These are phyloP conservation scores for Penicillium fuscoglaucum DNA, from an alignment of 2,329 filamentous ascomycete species.

Conservation along the genomic window DNA sequence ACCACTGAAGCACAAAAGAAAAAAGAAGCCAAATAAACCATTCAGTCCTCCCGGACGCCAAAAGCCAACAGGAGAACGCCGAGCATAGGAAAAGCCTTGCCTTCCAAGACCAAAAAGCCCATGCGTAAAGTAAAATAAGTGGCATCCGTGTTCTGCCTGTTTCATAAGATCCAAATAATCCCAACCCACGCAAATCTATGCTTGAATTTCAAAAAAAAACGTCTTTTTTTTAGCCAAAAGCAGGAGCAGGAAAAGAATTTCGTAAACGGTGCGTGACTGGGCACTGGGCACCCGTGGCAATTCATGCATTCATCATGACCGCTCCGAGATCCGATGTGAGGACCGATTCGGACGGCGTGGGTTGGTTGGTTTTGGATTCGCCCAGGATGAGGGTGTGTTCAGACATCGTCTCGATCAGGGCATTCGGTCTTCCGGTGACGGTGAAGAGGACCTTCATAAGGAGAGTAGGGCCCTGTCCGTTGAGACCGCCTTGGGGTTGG, in stretches of 20 bases:
- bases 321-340: slow-evolving; percentile 30
- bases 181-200: slow-evolving; percentile 21
- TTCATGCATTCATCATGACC: slow-evolving; percentile 39
- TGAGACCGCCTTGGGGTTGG: slow-evolving; percentile 21
- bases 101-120: slow-evolving; percentile 7
- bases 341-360: slow-evolving; percentile 24
- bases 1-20: slow-evolving; percentile 16
- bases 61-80: slow-evolving; percentile 4
- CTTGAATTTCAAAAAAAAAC: slow-evolving; percentile 12
- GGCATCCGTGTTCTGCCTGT: not conserved
- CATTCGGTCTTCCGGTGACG: slow-evolving; percentile 32
- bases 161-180: slow-evolving; percentile 14
- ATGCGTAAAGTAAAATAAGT: slow-evolving; percentile 10
- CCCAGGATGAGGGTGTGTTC: slow-evolving; percentile 34
- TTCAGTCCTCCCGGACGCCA: slow-evolving; percentile 10
- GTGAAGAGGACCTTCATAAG: slow-evolving; percentile 42
- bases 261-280: slow-evolving; percentile 14
- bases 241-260: slow-evolving; percentile 18
- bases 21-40: slow-evolving; percentile 3
- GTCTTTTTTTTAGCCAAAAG: slow-evolving; percentile 16
- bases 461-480: slow-evolving; percentile 27
- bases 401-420: slow-evolving; percentile 35
- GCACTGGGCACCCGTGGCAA: not conserved
- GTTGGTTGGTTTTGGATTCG: slow-evolving; percentile 26
- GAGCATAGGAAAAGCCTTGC: not conserved